A percentile compares a stretch with the other conserved stretches of the same genome.
Conservation (phyloP, 2,329 filamentous ascomycete genomes). For the Verticillium albo-atrum region DNA sequence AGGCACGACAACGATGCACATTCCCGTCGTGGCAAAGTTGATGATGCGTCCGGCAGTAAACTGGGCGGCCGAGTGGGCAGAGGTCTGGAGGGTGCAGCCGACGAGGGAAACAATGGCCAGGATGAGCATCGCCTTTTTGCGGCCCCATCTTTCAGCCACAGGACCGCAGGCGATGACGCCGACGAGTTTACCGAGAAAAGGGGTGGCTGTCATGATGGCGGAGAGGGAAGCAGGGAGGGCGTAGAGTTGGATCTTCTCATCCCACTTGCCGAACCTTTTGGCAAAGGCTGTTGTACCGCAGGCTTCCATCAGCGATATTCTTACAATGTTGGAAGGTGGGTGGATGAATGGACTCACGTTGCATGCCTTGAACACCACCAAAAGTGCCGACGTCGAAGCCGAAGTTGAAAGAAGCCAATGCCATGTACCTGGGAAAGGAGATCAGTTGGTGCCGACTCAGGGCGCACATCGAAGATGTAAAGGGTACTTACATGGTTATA, state of each 20-base stretch:
- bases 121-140: slow-evolving; percentile 16
- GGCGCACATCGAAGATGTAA: not conserved
- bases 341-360: slow-evolving; percentile 2
- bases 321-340: no score
- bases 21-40: slow-evolving; percentile 24
- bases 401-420: slow-evolving; percentile 20
- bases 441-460: not conserved
- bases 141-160: slow-evolving; percentile 20
- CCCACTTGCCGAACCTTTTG: slow-evolving; percentile 17
- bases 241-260: slow-evolving; percentile 7
- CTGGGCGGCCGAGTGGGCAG: slow-evolving; percentile 20
- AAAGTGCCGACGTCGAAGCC: slow-evolving; percentile 21
- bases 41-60: slow-evolving; percentile 25
- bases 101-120: slow-evolving; percentile 14
- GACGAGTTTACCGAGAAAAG: slow-evolving; percentile 17
- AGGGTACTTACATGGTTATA: slow-evolving; percentile 9
- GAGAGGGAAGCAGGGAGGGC: slow-evolving; percentile 16
- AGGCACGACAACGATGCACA: slow-evolving; percentile 24
- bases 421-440: slow-evolving; percentile 15
- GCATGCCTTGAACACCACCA: slow-evolving; percentile 20
- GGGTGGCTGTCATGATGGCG: slow-evolving; percentile 19
- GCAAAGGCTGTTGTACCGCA: slow-evolving; percentile 6
- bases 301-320: no score
- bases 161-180: slow-evolving; percentile 9
- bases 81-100: slow-evolving; percentile 22